Evolutionary conservation across 305 asterid genomes (phyloP), one percentile per base, ranked within the genome.

Genomic region (Rubia peregrina): DNA sequence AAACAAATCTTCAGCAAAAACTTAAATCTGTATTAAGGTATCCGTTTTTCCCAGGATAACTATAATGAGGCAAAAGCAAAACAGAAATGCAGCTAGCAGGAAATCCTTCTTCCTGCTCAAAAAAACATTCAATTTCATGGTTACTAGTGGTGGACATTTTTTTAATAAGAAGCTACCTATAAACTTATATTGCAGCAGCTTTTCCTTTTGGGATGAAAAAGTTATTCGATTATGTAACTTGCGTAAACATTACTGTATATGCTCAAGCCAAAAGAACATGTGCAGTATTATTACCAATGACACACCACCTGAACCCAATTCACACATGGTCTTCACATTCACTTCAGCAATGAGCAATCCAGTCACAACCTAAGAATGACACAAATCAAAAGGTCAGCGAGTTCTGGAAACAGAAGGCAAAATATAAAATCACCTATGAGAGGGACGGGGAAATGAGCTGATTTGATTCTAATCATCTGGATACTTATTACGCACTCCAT

Each of bases 341-440:
- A 92, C 96, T 90, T 92, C 98, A 17, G 98, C 98, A 81, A 92
- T 57, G 69, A 92, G 97, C 80, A 92, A 88, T 72, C 98, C 98
- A 74, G 92, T 89, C 65, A 78, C 79, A 24, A 90, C 95, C 97
- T 92, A 80, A 60, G 67, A 42, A 61, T 71, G 71, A 48, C 16
- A 65, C 51, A 17, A 17, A 68, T 77, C 46, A 72, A 38, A 36
- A 67, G 65, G 17, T 60, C 69, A 55, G 33, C 22, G 30, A 67
- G 9, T 9, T 7, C 21, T 22, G 19, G n/a, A 49, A 30, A 24
- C 10, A 49, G 65, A 67, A 72, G 55, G 61, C 22, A 61, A 16
- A 48, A 48, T 21, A 14, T 13, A 13, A 26, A 53, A 44, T 17
- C 9, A 64, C 56, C 46, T 30, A 65, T 42, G 0, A 64, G 38